Evolutionary conservation across 176 grass and related monocot species (phyloP), one percentile per base, ranked within the genome.

Genomic region (Musa itinerans): DNA sequence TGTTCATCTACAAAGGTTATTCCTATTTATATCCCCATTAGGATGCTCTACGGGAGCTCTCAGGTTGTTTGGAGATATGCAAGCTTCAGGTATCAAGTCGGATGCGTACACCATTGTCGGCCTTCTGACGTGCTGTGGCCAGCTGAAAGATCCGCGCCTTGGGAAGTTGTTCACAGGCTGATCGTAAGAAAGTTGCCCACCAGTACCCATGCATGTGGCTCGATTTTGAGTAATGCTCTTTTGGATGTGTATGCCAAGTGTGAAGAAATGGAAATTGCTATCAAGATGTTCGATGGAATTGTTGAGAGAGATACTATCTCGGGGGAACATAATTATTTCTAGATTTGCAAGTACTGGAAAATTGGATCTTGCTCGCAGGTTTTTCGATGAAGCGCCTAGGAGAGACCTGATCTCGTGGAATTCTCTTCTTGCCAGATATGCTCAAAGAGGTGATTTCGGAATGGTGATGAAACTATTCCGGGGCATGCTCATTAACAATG

Each of bases 361-460:
- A 80, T 53, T 90, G 76, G 68, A 84, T 52, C 63, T 81, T 13
- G 84, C 88, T 54, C 76, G 76, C 50, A 79, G 63, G 1, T 69
- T 76, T 79, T 90, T 90, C 23, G 34, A 19, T 16, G 79, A 84
- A 78, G 59, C 66, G 2, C 81, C 84, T 86, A 62, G 48, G 53
- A 87, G 66, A 63, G 71, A 87, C 78, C n/a, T 82, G 53, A 74
- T 87, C 72, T 90, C 84, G 17, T 90, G 84, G 84, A 90, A 90
- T 53, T 11, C 61, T 0, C 81, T 90, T 79, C 53, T 87, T 2
- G 48, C 59, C 68, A 84, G 88, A 64, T 84, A 84, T 68, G 81
- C 81, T 52, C 79, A 65, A 52, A 43, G 16, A 50, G 65, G 65
- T 51, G 71, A 76, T 64, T 79, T 90, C 13, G 0, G 3, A 66